A percentile compares a stretch with the other conserved stretches of the same genome.
phyloP scores from a whole-genome alignment of 1,139 yeast species.

The Scheffersomyces titani region DNA sequence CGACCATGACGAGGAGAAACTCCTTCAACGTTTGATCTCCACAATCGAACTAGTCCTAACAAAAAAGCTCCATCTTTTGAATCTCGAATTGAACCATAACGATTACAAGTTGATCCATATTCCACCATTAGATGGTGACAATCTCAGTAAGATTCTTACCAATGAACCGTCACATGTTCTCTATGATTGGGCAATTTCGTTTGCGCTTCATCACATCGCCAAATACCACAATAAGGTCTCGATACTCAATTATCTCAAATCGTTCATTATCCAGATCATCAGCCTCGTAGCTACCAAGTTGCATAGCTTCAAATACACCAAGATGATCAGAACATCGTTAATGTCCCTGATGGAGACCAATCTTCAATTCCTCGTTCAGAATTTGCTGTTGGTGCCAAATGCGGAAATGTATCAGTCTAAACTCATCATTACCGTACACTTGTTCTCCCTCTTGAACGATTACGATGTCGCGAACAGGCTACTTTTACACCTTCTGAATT shows the following conservation, averaged over 20 bases:
- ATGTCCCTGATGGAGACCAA: slow-evolving; percentile 9
- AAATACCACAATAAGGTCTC: slow-evolving; percentile 13
- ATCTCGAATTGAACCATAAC: slow-evolving; percentile 13
- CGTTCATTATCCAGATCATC: slow-evolving; percentile 32
- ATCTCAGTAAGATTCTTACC: not conserved
- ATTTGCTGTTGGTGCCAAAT: not conserved
- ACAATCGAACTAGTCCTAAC: slow-evolving; percentile 33
- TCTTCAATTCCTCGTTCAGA: slow-evolving; percentile 3
- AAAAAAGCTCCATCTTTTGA: slow-evolving; percentile 29
- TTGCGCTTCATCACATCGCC: slow-evolving; percentile 28
- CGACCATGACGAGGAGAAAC: slow-evolving; percentile 6
- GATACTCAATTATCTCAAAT: slow-evolving; percentile 25
- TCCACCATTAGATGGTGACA: slow-evolving; percentile 5
- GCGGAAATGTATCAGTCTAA: not conserved
- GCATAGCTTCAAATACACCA: slow-evolving; percentile 27
- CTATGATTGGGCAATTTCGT: slow-evolving; percentile 36
- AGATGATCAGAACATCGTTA: slow-evolving; percentile 17
- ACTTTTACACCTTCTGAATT: slow-evolving; percentile 20
- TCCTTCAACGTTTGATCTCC: slow-evolving; percentile 21
- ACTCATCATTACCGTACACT: slow-evolving; percentile 22
- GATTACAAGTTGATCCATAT: slow-evolving; percentile 9
- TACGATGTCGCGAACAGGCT: slow-evolving; percentile 36
- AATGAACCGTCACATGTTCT: slow-evolving; percentile 11
- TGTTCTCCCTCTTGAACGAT: slow-evolving; percentile 39
- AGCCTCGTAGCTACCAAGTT: slow-evolving; percentile 31